Evolutionary conservation across 73 alveolate genomes (phyloP).

Genomic region (Stentor coeruleus): DNA sequence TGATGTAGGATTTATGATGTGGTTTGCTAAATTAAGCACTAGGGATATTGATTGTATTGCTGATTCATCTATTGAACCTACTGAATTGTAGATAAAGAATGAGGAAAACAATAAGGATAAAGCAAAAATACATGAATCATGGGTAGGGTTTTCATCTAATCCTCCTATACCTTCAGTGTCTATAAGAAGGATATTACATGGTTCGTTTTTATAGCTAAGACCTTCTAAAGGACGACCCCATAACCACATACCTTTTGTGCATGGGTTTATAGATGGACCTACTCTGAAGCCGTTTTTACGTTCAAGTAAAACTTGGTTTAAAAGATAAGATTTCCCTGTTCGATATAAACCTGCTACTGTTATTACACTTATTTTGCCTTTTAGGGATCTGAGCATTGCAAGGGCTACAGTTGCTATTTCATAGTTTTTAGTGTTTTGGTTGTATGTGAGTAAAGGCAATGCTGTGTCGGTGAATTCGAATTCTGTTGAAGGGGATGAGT

Average conservation of each 20-base stretch:
- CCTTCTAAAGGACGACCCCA: slow-evolving; percentile 96
- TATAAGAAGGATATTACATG: slow-evolving; percentile 48
- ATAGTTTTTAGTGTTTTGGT: background rate
- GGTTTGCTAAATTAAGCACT: slow-evolving; percentile 88
- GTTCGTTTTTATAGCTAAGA: slow-evolving; percentile 37
- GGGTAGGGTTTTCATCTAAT: slow-evolving; percentile 79
- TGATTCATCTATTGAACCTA: slow-evolving; percentile 95
- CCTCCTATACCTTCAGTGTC: slow-evolving; percentile 98
- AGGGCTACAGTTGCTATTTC: background rate
- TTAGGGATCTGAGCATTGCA: slow-evolving; percentile 43
- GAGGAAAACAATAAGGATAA: slow-evolving; percentile 82
- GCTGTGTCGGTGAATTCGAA: background rate
- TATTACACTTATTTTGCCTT: slow-evolving; percentile 84
- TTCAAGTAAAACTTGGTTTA: slow-evolving; percentile 79
- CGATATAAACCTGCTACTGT: slow-evolving; percentile 98
- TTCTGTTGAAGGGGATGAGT: background rate
- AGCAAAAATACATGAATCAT: slow-evolving; percentile 87
- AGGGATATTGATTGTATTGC: slow-evolving; percentile 59
- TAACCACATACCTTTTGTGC: slow-evolving; percentile 99
- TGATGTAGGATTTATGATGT: slow-evolving; percentile 67
- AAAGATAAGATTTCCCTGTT: slow-evolving; percentile 93
- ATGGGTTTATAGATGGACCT: slow-evolving; percentile 76
- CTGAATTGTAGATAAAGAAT: slow-evolving; percentile 86
- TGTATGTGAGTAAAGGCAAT: background rate
- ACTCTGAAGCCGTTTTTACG: slow-evolving; percentile 82